Evolutionary conservation across 2,329 filamentous ascomycete species (phyloP).

Genomic region (Thelonectria olida): DNA sequence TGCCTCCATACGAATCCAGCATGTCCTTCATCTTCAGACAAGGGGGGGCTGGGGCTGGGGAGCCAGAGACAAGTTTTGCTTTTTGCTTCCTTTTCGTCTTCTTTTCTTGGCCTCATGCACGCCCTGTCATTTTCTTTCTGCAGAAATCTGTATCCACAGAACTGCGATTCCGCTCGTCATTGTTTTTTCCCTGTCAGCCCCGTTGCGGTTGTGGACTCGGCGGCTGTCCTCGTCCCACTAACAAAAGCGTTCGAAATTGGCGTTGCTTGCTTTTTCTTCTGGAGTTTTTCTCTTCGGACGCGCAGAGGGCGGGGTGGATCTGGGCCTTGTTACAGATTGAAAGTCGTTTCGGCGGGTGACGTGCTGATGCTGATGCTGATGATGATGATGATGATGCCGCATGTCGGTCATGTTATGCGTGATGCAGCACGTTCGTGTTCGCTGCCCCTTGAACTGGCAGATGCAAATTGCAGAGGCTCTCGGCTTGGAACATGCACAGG

Average conservation of each 20-base stretch:
- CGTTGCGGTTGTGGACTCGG: too few species aligned
- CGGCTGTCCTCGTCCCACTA: too few species aligned
- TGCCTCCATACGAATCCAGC: neutral
- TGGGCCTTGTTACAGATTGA: constrained; percentile 17
- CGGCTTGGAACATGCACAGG: neutral
- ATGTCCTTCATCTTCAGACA: neutral
- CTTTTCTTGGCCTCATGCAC: neutral
- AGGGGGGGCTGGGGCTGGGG: too few species aligned
- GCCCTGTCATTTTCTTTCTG: neutral
- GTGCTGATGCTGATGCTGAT: constrained; percentile 20
- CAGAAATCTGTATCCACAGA: too few species aligned
- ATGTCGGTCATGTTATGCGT: constrained; percentile 3
- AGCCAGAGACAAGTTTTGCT: too few species aligned
- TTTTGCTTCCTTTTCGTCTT: constrained; percentile 1
- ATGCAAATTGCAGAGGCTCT: too few species aligned
- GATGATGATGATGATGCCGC: too few species aligned
- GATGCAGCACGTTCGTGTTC: neutral
- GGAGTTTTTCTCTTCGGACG: constrained; percentile 31
- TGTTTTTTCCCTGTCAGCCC: neutral
- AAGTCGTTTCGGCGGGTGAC: neutral
- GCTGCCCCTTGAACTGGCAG: too few species aligned
- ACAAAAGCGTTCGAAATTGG: too few species aligned
- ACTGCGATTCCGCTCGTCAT: constrained; percentile 1
- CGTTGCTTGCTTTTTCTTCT: constrained; percentile 40
- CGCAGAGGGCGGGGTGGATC: constrained; percentile 22